Base-by-base conservation (phyloP, 805 yeast species). In the Monosporozyma siamensis region DNA sequence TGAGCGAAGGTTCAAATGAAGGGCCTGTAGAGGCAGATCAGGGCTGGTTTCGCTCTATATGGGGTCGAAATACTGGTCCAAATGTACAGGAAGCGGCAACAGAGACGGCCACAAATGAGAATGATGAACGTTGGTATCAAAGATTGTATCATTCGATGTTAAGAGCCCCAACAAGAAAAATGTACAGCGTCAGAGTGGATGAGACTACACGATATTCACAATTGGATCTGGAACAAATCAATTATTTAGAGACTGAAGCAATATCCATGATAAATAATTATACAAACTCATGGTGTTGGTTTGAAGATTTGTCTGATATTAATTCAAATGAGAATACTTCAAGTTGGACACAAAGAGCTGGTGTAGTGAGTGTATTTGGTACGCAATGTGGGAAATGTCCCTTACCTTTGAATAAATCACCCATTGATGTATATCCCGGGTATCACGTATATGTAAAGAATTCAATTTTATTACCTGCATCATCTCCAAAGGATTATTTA, bases 231-330 rank as follows among this genome's bases (percentile, higher is more conserved):
- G 50, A 51, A 15, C 65, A 61, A 36, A 44, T 56, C 10, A 48
- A 50, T 6, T 49, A 48, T 17, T 41, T 61, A 15, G 56, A 54
- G 35, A 44, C 40, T 11, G 64, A 61, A 36, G 56, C 63, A 4
- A 44, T 43, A 11, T 51, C 50, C 15, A 47, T 46, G 4, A 55
- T 58, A 4, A 40, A 44, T 23, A 50, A 48, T 34, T 53, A 49
- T 29, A 40, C 44, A 1, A 48, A 47, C 38, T 41, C 64, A 9
- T 61, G 64, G 64, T 55, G 61, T 37, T 61, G 65, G 65, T 56
- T 47, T 42, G 57, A 56, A 42, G 54, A 55, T 20, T 38, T 53
- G n/a, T 45, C 57, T 1, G n/a, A 43, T 12, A 21, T 47, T n/a
- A 22, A 20, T 18, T 35, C 46, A 9, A 44, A 34, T 12, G 40